Base-by-base conservation (phyloP, 2,329 filamentous ascomycete genomes). In the Ophiostoma quercus region DNA sequence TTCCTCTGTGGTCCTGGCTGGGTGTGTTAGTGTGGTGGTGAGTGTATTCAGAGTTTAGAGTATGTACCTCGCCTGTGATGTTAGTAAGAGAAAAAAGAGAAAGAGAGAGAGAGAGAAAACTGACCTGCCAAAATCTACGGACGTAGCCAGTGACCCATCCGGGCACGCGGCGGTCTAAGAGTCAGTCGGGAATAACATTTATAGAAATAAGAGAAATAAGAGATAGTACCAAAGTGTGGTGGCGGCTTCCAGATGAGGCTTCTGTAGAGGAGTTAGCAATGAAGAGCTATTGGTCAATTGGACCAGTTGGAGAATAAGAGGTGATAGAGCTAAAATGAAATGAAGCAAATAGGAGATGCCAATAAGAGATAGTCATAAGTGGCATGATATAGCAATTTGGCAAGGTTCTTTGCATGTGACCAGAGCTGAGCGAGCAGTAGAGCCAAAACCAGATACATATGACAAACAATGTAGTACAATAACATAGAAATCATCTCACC, bases 201-300 rank as follows among this genome's bases (percentile, higher is more conserved):
- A 25, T 29, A 11, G 25, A 22, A 7, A 29, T 11, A 72, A 68
- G 57, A 68, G 22, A 5, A 11, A 14, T 37, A 39, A 6, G n/a
- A 14, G 16, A 54, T 41, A 34, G 73, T 89, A 97, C 94, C 94
- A 78, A 91, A 97, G 78, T 97, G 92, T 74, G 95, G 95, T 72
- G 95, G 95, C 70, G 95, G 94, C 79, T 98, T 99, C 94, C 94
- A 99, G 76, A 99, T 97, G 78, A 99, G 82, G 79, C 93, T 97
- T 81, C 94, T 95, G 73, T 67, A 25, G 14, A 57, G 37, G 47
- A 19, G 39, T 43, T 32, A 47, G 65, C n/a, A 2, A 41, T 9
- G 66, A 65, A 65, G 25, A 32, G 37, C 29, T 63, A 25, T 16
- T 34, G 25, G 60, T 9, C 16, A 63, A 16, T 34, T 9, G 19